Evolutionary conservation across 2,329 filamentous ascomycete genomes (phyloP).

Genomic region (Diaporthe ilicicola): DNA sequence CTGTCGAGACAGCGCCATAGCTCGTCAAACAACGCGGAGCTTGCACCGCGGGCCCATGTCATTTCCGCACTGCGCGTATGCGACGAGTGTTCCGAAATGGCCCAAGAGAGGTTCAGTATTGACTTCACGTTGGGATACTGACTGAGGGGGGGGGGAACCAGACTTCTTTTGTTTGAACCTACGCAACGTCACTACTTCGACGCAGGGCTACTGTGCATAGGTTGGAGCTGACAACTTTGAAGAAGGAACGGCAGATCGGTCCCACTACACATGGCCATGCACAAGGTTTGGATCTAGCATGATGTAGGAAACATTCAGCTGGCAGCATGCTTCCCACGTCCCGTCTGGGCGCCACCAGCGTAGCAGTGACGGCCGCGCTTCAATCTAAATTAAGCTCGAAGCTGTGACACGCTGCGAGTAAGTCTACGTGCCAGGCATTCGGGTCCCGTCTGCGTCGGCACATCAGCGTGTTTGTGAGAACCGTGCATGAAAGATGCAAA

Average conservation of each 20-base stretch:
- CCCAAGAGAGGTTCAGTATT: too few species aligned
- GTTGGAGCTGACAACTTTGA: too few species aligned
- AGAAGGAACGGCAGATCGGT: neutral
- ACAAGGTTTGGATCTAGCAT: neutral
- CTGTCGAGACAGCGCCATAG: slow-evolving; percentile 9
- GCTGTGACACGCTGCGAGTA: slow-evolving; percentile 18
- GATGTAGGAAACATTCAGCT: neutral
- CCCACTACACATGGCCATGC: neutral
- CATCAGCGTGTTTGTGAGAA: slow-evolving; percentile 17
- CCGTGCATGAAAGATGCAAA: slow-evolving; percentile 3
- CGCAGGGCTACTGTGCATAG: too few species aligned
- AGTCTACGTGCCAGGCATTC: slow-evolving; percentile 7
- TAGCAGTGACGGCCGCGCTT: neutral
- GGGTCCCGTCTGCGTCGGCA: neutral
- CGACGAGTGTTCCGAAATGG: neutral
- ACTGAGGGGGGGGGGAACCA: too few species aligned
- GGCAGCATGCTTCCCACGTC: neutral
- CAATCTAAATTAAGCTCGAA: neutral
- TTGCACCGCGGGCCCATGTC: neutral
- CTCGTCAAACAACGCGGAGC: neutral
- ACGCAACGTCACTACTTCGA: neutral
- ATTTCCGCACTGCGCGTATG: neutral
- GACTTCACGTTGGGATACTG: neutral
- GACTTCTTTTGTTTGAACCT: too few species aligned
- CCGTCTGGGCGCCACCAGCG: neutral